Conservation (phyloP, 768 basidiomycete species). For the Glaciozyma martinii region DNA sequence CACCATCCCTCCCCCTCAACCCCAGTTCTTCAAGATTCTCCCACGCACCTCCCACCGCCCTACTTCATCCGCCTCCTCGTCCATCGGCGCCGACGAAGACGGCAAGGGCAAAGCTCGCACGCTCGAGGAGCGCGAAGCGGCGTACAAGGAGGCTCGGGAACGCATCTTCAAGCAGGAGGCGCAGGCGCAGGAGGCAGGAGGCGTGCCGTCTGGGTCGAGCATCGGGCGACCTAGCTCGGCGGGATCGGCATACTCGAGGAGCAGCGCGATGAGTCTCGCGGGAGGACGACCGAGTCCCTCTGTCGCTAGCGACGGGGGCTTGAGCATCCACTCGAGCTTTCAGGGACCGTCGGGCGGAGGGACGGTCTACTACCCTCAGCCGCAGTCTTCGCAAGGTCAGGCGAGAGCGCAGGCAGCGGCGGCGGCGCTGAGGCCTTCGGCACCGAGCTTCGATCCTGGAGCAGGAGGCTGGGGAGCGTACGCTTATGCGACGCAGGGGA, state of each 20-base stretch:
- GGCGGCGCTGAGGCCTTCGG: constrained; percentile 6
- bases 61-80: constrained; percentile 14
- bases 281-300: constrained; percentile 14
- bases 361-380: background rate
- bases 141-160: constrained; percentile 33
- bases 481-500: background rate
- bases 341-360: constrained; percentile 5
- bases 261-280: constrained; percentile 7
- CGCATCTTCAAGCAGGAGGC: constrained; percentile 31
- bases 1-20: background rate
- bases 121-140: constrained; percentile 33
- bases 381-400: background rate
- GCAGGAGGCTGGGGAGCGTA: constrained; percentile 12
- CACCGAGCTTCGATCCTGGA: constrained; percentile 22
- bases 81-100: constrained; percentile 21
- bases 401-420: background rate
- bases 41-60: constrained; percentile 11
- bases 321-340: background rate
- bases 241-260: constrained; percentile 25
- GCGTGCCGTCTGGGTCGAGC: background rate
- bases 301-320: background rate
- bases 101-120: background rate
- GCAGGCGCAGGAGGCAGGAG: background rate
- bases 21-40: constrained; percentile 24
- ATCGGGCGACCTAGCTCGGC: constrained; percentile 25